Conservation (phyloP, 768 basidiomycete species). For the Imleria badia region DNA sequence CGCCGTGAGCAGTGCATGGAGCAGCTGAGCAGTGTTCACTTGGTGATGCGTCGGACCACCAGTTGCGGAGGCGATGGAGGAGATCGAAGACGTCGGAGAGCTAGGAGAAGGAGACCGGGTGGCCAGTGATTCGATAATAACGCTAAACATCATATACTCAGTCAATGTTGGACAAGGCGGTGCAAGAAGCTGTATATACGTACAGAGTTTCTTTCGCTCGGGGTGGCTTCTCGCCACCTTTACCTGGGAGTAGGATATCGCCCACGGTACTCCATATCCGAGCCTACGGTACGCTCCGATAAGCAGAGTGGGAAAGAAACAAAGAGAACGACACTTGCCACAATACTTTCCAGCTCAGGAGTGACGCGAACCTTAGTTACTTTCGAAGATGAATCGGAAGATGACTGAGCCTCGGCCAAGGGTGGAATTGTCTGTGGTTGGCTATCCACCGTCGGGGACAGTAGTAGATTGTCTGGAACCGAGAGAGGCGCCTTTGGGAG, state of each 20-base stretch:
- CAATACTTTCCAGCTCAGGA: conserved; percentile 61
- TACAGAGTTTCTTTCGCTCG: conserved; percentile 64
- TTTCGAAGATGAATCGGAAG: conserved; percentile 19
- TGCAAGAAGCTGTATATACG: conserved; percentile 19
- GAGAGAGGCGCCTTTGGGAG: conserved; percentile 20
- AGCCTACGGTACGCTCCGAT: conserved; percentile 37
- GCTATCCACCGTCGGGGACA: background rate
- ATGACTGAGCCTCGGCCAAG: background rate
- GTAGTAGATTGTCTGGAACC: background rate
- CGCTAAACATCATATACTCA: conserved; percentile 33
- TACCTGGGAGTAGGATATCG: conserved; percentile 61
- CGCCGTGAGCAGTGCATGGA: conserved; percentile 56
- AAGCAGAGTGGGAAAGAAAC: background rate
- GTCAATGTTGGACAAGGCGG: background rate
- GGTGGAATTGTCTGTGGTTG: conserved; percentile 7
- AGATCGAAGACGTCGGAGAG: conserved; percentile 60
- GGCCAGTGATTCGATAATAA: conserved; percentile 57
- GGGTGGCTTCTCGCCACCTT: conserved; percentile 43
- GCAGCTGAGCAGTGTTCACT: conserved; percentile 66
- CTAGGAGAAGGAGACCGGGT: conserved; percentile 47
- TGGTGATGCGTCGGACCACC: conserved; percentile 61
- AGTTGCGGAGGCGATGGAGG: conserved; percentile 40
- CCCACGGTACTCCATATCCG: conserved; percentile 70
- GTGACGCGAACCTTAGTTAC: conserved; percentile 51
- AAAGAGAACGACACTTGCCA: conserved; percentile 41